These are phyloP conservation scores for Endocladia muricata DNA, from an alignment of 31 red algal genomes.

Conservation along the genomic window DNA sequence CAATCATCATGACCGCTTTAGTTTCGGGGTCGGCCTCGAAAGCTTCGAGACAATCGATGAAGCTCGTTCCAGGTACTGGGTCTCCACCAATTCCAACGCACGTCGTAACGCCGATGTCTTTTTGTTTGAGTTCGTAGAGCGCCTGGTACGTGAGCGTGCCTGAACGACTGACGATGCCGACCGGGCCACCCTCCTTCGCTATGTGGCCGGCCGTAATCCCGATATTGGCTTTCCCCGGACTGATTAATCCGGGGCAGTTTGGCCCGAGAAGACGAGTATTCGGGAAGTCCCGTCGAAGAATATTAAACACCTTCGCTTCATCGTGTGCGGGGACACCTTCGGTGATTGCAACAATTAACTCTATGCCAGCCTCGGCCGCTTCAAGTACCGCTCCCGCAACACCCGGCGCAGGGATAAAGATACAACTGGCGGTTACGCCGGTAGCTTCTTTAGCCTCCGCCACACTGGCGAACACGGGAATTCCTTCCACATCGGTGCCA, in stretches of 20 bases:
- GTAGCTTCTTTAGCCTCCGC: conserved; percentile 71
- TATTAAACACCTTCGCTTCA: conserved; percentile 81
- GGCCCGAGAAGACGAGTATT: conserved; percentile 91
- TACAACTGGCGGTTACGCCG: conserved; percentile 77
- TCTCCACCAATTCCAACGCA: conserved; percentile 98
- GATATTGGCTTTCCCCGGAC: conserved; percentile 92
- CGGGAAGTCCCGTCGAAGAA: conserved; percentile 52
- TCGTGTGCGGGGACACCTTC: conserved; percentile 97
- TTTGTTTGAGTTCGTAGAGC: conserved; percentile 82
- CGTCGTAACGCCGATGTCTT: conserved; percentile 80
- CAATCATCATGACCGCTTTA: conserved; percentile 99
- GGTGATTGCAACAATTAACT: conserved; percentile 95
- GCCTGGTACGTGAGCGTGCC: conserved; percentile 99
- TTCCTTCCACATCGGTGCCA: conserved; percentile 70
- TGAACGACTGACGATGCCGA: conserved; percentile 94
- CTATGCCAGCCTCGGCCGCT: conserved; percentile 88
- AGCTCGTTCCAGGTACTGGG: conserved; percentile 97
- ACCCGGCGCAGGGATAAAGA: conserved; percentile 90
- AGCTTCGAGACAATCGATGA: conserved; percentile 95
- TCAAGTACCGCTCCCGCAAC: conserved; percentile 95
- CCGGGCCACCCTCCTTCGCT: conserved; percentile 58
- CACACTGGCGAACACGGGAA: conserved; percentile 93
- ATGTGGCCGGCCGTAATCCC: conserved; percentile 98
- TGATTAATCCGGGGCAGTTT: conserved; percentile 99
- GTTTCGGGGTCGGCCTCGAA: conserved; percentile 88